Evolutionary conservation across 371 early-diverging fungal species (phyloP).

Genomic region (Saksenaea oblongispora): DNA sequence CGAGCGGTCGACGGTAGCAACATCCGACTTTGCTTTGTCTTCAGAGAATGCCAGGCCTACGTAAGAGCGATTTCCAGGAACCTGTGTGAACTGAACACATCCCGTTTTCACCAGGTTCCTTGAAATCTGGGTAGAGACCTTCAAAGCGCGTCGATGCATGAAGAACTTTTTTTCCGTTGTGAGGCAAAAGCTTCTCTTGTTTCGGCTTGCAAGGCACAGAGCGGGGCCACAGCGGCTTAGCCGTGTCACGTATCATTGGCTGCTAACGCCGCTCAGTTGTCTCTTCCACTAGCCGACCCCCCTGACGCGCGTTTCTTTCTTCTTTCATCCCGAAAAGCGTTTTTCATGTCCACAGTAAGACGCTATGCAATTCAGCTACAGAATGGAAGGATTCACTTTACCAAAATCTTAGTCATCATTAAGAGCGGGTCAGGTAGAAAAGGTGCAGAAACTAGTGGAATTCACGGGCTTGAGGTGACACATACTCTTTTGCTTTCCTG

Average conservation of each 20-base stretch:
- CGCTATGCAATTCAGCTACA: background rate
- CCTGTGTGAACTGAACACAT: background rate
- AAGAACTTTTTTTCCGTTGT: background rate
- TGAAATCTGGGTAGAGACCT: background rate
- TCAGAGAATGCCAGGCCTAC: background rate
- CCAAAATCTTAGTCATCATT: constrained; percentile 14
- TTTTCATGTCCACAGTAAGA: constrained; percentile 1
- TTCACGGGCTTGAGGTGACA: constrained; percentile 53
- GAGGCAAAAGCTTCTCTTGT: background rate
- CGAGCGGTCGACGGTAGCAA: constrained; percentile 14
- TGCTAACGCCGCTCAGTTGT: background rate
- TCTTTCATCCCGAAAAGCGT: background rate
- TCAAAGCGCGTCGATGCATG: background rate
- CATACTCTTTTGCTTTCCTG: background rate
- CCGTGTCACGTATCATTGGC: background rate
- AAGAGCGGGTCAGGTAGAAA: constrained; percentile 36
- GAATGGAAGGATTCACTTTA: background rate
- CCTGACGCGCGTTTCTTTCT: background rate
- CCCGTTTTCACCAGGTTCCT: background rate
- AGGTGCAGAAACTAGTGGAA: constrained; percentile 50
- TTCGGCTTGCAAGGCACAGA: background rate
- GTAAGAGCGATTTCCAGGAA: background rate
- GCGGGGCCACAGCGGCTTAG: background rate
- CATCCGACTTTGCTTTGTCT: background rate
- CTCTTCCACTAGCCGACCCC: too few relatives aligned